A percentile compares a stretch with the other conserved stretches of the same genome.
Evolutionary conservation across 2,329 filamentous ascomycete genomes (phyloP).

Genomic region (Curvularia sp.): DNA sequence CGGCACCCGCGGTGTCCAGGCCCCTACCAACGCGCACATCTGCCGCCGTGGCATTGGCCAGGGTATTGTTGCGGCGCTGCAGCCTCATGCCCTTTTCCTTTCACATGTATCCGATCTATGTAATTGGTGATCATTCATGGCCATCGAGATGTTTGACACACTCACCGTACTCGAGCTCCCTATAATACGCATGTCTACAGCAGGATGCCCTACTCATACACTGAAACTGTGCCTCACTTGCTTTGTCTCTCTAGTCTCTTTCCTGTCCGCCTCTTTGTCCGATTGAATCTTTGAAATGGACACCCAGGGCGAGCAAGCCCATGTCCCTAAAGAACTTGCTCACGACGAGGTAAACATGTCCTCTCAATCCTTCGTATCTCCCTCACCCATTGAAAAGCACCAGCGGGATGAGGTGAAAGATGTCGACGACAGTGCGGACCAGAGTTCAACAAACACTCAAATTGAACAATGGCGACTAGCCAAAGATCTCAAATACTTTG

Average conservation of each 20-base stretch:
- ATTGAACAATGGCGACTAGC: conserved; percentile 35
- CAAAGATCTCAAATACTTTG: conserved; percentile 26
- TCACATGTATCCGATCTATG: conserved; percentile 4
- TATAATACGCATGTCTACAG: not conserved
- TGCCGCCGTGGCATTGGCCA: not conserved
- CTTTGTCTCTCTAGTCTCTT: not conserved
- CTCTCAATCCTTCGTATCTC: not conserved
- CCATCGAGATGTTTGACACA: conserved; percentile 3
- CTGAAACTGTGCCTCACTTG: too few species aligned
- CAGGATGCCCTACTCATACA: not conserved
- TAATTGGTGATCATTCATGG: not conserved
- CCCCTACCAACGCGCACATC: not conserved
- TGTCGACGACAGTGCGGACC: conserved; percentile 6
- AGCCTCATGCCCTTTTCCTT: not conserved
- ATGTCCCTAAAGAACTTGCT: not conserved
- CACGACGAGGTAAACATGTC: not conserved
- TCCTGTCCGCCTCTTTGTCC: not conserved
- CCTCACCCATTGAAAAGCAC: not conserved
- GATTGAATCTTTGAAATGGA: not conserved
- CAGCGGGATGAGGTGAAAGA: not conserved
- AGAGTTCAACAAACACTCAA: conserved; percentile 25
- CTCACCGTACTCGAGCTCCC: not conserved
- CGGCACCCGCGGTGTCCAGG: conserved; percentile 4
- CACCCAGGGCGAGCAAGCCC: not conserved
- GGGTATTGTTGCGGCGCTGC: not conserved